A percentile compares a stretch with the other conserved stretches of the same genome.
Conservation (phyloP, 2,329 filamentous ascomycete genomes). For the Penicillium griseofulvum region DNA sequence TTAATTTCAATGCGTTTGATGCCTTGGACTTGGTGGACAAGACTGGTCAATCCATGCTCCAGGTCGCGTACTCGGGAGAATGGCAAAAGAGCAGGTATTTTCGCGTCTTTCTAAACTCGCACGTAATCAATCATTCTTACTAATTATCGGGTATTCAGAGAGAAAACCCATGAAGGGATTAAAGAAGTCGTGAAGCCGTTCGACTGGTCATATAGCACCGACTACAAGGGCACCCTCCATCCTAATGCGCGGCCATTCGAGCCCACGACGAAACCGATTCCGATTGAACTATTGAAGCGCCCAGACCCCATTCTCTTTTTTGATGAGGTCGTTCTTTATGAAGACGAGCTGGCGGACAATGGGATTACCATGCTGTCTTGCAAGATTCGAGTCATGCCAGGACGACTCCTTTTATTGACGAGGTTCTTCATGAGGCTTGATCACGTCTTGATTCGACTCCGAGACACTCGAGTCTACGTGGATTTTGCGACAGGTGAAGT, state of each 20-base stretch:
- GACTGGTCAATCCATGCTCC: constrained; percentile 84
- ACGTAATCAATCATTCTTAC: constrained; percentile 22
- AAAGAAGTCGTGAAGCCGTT: constrained; percentile 93
- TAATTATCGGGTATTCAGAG: constrained; percentile 52
- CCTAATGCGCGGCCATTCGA: constrained; percentile 40
- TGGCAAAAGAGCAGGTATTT: constrained; percentile 69
- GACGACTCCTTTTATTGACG: constrained; percentile 77
- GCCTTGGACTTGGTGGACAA: constrained; percentile 92
- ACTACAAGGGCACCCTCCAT: constrained; percentile 71
- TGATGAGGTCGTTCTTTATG: constrained; percentile 92
- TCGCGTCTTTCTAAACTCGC: not conserved
- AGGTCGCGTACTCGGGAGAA: constrained; percentile 86
- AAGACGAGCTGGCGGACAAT: constrained; percentile 97
- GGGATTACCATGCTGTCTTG: constrained; percentile 86
- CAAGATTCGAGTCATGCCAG: constrained; percentile 91
- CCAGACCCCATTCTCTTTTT: constrained; percentile 95
- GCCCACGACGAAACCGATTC: constrained; percentile 60
- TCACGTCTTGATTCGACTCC: constrained; percentile 79
- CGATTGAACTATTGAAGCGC: constrained; percentile 79
- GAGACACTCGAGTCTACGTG: constrained; percentile 88
- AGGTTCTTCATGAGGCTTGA: constrained; percentile 93
- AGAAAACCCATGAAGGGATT: constrained; percentile 78
- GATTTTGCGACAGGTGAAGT: constrained; percentile 79
- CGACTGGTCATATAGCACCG: constrained; percentile 95
- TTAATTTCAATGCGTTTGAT: constrained; percentile 80